Evolutionary conservation across 2,329 filamentous ascomycete genomes (phyloP), one percentile per base, ranked within the genome.

Genomic region (Fusarium duplospermum): DNA sequence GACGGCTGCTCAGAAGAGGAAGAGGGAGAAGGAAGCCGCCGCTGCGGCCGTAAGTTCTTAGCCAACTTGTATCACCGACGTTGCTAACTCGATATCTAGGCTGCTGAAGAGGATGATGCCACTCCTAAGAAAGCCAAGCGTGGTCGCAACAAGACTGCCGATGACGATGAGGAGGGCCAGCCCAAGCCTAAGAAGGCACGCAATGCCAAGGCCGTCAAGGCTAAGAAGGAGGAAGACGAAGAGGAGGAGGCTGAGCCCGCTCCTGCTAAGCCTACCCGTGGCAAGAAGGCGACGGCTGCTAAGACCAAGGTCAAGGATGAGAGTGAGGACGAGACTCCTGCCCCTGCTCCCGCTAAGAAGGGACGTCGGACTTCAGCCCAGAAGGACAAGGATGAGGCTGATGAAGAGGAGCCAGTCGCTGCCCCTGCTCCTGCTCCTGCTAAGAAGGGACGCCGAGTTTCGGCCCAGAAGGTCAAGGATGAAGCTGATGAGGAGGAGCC

Each of bases 161-260:
- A 79, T 5, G 80, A 82, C 13, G 81, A 82, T 9, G 79, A 79
- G 6, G 77, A 82, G 6, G 77, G 82, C 16, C 76, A 84, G 67
- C 80, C 81, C 14, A 77, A 80, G 62, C 74, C 81, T 27, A 83
- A 84, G 69, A 84, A 82, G 73, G 75, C 80, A 24, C 84, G 81
- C 47, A 78, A 80, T 71, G 57, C 75, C 42, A 77, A 80, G 71
- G 74, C 77, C 7, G 27, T n/a, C 16, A 76, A 77, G 64, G 36
- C 72, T 38, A 54, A 42, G 31, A 75, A 80, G 69, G 69, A 59
- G 4, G 64, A 78, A n/a, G 72, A 71, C n/a, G 71, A 71, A 18
- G 69, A 72, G 8, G 75, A 75, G 35, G 76, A 70, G 27, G 65
- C 13, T 11, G 31, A 77, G 31, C 67, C 69, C 57, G 63, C 40